Evolutionary conservation across 495 filamentous ascomycete genomes (phyloP), one percentile per base, ranked within the genome.

Genomic region (Lineolata rhizophorae): DNA sequence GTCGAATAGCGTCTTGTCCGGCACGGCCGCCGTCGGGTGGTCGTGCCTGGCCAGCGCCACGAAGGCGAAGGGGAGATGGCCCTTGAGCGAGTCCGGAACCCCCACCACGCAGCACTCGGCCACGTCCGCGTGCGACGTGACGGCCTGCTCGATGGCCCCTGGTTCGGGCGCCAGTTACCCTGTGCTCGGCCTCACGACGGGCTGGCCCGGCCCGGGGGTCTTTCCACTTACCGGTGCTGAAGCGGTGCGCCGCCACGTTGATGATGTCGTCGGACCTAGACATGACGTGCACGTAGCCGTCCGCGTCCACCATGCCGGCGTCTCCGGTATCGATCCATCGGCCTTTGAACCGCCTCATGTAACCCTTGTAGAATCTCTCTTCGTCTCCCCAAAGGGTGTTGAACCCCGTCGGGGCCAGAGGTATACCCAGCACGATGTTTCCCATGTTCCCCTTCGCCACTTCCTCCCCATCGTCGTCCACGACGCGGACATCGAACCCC

Each of bases 181-280:
- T n/a, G n/a, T n/a, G n/a, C n/a, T n/a, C n/a, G n/a, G n/a, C n/a
- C n/a, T n/a, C n/a, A n/a, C n/a, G n/a, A n/a, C n/a, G n/a, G n/a
- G n/a, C n/a, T n/a, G n/a, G n/a, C n/a, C n/a, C n/a, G n/a, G n/a
- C n/a, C n/a, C n/a, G n/a, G 10, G 30, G n/a, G 10, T 9, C 9
- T 9, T 11, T 27, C 14, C n/a, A 46, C 57, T 34, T 57, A 76
- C 76, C 83, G 2, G 83, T 94, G 43, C 72, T 79, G 38, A 94
- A 82, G 3, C 84, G 67, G 54, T 94, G 84, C 2, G 84, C 84
- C 18, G 84, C 83, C 1, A 92, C 84, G 45, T 94, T 94, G 48
- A 94, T 90, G 36, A 94, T 74, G 50, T 94, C 84, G 58, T 94
- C 84, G 3, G 70, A 67, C 34, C 82, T 62, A 1, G 74, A 67